Evolutionary conservation across 78 protist species (phyloP), one percentile per base, ranked within the genome.

Genomic region (Trichosphaerium sp.): DNA sequence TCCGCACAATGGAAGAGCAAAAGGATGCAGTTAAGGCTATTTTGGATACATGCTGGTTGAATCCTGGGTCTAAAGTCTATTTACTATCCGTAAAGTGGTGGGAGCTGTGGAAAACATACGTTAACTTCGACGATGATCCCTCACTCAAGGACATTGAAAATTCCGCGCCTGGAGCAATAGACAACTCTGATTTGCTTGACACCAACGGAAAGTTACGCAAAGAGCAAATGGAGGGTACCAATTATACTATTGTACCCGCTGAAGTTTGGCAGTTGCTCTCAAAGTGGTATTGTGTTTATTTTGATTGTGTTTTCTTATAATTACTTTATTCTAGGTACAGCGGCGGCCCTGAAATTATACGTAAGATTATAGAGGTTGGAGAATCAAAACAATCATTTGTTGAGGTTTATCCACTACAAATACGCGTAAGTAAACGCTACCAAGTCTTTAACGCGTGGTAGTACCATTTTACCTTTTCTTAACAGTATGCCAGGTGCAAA

Each of bases 261-360:
- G 21, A 41, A 39, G 59, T n/a, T n/a, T n/a, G n/a, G n/a, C n/a
- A n/a, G n/a, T n/a, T n/a, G n/a, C n/a, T n/a, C n/a, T n/a, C n/a
- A n/a, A n/a, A n/a, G n/a, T n/a, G n/a, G n/a, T n/a, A n/a, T n/a
- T n/a, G n/a, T n/a, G n/a, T n/a, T n/a, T n/a, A n/a, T n/a, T n/a
- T n/a, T n/a, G n/a, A n/a, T n/a, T n/a, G n/a, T n/a, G n/a, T n/a
- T n/a, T n/a, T 74, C 6, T 76, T 71, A 71, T 40, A 56, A 21
- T 42, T 57, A 4, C 37, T 76, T 39, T 38, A 39, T 3, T 21
- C 56, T 12, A 70, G 76, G 77, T 77, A 77, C 43, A 76, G 75
- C 2, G 83, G 83, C n/a, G 69, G 69, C 8, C 83, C 83, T 31
- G 75, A 37, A 25, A 65, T 77, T 2, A 42, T 65, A 49, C 62